Percentiles rank a stretch among this genome's conserved stretches.
phyloP scores from a whole-genome alignment of 1,284 basidiomycete genomes.

The Anthracocystis panici-leucophaei region DNA sequence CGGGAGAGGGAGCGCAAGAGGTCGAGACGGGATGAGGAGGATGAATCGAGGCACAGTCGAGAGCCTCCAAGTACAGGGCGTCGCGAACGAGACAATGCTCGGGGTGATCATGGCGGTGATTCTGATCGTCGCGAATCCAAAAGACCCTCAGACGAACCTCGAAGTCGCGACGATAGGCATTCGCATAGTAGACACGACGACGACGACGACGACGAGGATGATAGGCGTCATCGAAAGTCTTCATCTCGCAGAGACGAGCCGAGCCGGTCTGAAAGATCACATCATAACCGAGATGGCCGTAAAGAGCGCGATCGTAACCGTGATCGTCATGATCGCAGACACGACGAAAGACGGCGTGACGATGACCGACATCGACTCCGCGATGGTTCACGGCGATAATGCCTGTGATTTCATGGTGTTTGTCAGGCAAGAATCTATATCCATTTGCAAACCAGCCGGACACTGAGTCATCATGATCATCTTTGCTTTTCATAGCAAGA shows the following conservation, averaged over 20 bases:
- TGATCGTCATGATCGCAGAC: conserved; percentile 7
- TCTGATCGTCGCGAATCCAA: conserved; percentile 6
- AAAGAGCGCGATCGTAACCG: conserved; percentile 12
- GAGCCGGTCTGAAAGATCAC: conserved; percentile 17
- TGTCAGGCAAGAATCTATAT: not conserved
- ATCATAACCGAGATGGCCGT: conserved; percentile 7
- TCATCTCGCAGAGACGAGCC: conserved; percentile 18
- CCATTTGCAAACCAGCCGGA: no score
- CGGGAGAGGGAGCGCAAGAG: conserved; percentile 20
- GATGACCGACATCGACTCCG: conserved; percentile 14
- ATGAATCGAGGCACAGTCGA: not conserved
- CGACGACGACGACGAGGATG: conserved; percentile 12
- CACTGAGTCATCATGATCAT: no score
- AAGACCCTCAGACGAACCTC: conserved; percentile 1
- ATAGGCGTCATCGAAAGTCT: conserved; percentile 18
- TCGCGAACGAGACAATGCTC: not conserved
- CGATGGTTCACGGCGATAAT: conserved; percentile 15
- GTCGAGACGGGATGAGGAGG: conserved; percentile 12
- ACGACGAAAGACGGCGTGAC: conserved; percentile 8
- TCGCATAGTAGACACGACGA: conserved; percentile 9
- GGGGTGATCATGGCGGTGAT: not conserved
- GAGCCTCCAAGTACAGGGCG: not conserved
- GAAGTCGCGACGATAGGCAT: conserved; percentile 13
- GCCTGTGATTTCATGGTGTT: not conserved
- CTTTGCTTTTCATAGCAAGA: no score